Percentiles rank a stretch among this genome's conserved stretches.
Evolutionary conservation across 805 yeast genomes (phyloP).

Genomic region (Ogataea nakhonphanomensis): DNA sequence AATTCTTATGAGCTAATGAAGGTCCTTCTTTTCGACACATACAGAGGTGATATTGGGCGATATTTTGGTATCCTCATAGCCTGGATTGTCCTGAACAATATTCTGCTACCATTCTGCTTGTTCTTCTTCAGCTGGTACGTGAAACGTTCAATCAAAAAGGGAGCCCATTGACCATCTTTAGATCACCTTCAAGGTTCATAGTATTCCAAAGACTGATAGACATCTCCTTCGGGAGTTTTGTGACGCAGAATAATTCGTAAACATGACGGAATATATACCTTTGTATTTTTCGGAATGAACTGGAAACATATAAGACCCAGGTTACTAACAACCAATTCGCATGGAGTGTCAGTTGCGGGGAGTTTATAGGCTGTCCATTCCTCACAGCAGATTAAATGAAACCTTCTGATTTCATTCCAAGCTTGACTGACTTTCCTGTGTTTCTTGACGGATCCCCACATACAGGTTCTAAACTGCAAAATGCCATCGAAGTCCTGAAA

Average conservation of each 20-base stretch:
- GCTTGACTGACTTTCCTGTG: background rate
- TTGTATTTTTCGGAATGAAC: conserved; percentile 5
- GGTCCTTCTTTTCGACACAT: conserved; percentile 54
- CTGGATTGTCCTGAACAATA: conserved; percentile 55
- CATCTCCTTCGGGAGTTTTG: background rate
- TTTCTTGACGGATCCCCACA: background rate
- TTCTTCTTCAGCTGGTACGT: conserved; percentile 38
- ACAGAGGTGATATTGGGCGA: conserved; percentile 56
- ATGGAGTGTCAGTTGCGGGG: background rate
- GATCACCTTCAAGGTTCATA: too few species aligned
- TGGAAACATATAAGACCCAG: conserved; percentile 16
- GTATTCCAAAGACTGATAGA: background rate
- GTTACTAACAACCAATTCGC: conserved; percentile 18
- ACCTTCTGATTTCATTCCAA: background rate
- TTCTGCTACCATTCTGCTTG: conserved; percentile 43
- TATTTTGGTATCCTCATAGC: conserved; percentile 56
- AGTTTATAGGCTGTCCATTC: conserved; percentile 1
- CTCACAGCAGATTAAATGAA: background rate
- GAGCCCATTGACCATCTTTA: background rate
- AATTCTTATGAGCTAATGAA: conserved; percentile 60
- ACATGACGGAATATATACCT: conserved; percentile 9
- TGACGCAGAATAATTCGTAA: conserved; percentile 3
- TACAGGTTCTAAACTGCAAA: too few species aligned
- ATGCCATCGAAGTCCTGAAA: too few species aligned
- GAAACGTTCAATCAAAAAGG: conserved; percentile 22